phyloP scores from a whole-genome alignment of 805 yeast genomes.

The Saccharomycopsis oosterbeekiorum region DNA sequence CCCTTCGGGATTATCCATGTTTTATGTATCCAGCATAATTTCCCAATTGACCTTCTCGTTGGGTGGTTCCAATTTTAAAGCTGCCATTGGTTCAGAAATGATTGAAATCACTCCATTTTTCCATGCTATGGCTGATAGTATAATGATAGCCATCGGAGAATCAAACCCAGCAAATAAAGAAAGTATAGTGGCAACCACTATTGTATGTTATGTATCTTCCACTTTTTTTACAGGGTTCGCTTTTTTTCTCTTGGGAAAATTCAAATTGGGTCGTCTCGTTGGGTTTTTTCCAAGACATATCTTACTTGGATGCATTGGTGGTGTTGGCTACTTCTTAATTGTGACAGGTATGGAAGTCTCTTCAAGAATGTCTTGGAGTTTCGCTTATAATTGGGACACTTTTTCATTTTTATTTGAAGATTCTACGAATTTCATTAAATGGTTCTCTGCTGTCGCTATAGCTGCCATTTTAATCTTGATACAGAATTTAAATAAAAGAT shows the following conservation, averaged over 20 bases:
- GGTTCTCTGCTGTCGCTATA: constrained; percentile 61
- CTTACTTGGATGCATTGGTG: constrained; percentile 94
- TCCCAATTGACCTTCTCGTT: constrained; percentile 81
- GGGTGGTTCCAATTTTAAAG: constrained; percentile 83
- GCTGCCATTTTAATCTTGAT: constrained; percentile 51
- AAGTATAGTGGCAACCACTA: constrained; percentile 71
- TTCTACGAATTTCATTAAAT: constrained; percentile 38
- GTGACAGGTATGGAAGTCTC: constrained; percentile 89
- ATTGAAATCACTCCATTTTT: constrained; percentile 98
- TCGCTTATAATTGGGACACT: constrained; percentile 54
- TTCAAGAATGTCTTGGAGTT: constrained; percentile 67
- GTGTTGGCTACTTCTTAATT: constrained; percentile 88
- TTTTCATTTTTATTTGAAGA: constrained; percentile 36
- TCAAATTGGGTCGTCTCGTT: constrained; percentile 73
- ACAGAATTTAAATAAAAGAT: constrained; percentile 45
- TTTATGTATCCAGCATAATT: constrained; percentile 82
- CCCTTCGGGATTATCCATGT: constrained; percentile 87
- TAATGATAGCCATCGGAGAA: constrained; percentile 46
- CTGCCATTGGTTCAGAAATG: constrained; percentile 97
- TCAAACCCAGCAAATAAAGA: constrained; percentile 26
- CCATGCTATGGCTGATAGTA: constrained; percentile 82
- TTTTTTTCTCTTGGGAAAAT: constrained; percentile 67
- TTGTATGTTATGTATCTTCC: constrained; percentile 74
- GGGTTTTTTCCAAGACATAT: constrained; percentile 96
- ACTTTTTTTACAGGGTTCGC: constrained; percentile 80